Evolutionary conservation across 106 monocot species (phyloP), one percentile per base, ranked within the genome.

Genomic region (Acanthochlamys bracteata): DNA sequence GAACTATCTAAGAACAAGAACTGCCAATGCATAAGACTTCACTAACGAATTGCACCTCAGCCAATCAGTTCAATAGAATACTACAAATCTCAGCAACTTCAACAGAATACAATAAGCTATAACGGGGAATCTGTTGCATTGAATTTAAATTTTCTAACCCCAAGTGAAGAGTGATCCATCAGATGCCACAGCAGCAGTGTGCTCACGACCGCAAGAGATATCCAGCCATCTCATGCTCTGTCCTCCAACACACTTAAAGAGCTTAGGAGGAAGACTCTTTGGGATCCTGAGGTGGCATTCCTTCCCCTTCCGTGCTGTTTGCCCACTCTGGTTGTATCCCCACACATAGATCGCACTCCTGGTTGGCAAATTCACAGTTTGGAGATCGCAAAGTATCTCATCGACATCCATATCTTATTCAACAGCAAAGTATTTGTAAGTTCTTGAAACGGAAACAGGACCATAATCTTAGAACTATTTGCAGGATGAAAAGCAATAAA

Each of bases 311-410:
- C 91, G 65, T 4, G 85, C 96, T 1, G 96, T 98, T 74, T 98
- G 96, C 16, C 96, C 96, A 13, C 82, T 75, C n/a, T 91, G 76
- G 56, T 98, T 98, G 59, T 98, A 91, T 0, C 96, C 96, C 96
- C 96, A 98, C 15, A 88, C 49, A 53, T 98, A 98, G 21, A 98
- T 98, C 12, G 84, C 87, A 24, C 88, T 98, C 78, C 81, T 85
- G 3, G 80, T 80, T 7, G 90, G 86, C 9, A 76, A 39, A 12
- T 59, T 76, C 24, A 67, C 56, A 49, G 12, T 49, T 42, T 40
- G 73, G 57, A 55, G 70, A 40, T 80, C 78, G 23, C 67, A 65
- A 23, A 86, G 39, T 33, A 83, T 51, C 14, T 72, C 73, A 24
- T 83, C 66, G 11, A 64, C 42, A 7, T 75, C 85, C 90, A 90